Evolutionary conservation across 305 asterid species (phyloP).

Genomic region (Fraxinus angustifolia): DNA sequence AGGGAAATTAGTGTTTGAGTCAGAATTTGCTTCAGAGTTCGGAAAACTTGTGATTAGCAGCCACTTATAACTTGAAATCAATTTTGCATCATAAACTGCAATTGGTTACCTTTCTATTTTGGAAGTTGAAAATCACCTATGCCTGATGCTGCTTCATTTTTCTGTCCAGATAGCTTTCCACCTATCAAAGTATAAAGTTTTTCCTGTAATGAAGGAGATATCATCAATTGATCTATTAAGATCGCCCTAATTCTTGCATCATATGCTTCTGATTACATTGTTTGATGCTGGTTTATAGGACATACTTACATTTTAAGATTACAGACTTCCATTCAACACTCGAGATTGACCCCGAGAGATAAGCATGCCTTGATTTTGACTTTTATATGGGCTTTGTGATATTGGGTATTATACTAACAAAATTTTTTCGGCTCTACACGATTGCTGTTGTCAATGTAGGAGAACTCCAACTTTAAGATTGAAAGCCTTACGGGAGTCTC

Average conservation of each 20-base stretch:
- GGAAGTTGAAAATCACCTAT: slow-evolving; percentile 15
- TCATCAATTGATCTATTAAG: slow-evolving; percentile 16
- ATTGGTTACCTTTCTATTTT: slow-evolving; percentile 13
- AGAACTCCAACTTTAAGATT: slow-evolving; percentile 41
- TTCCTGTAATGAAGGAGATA: slow-evolving; percentile 17
- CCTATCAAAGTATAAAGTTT: not conserved
- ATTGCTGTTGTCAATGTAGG: slow-evolving; percentile 31
- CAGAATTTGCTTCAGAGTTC: slow-evolving; percentile 7
- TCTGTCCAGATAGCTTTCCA: not conserved
- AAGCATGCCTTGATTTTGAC: slow-evolving; percentile 40
- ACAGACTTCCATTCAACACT: slow-evolving; percentile 46
- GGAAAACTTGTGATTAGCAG: slow-evolving; percentile 3
- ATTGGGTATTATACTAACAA: slow-evolving; percentile 17
- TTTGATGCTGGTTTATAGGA: slow-evolving; percentile 44
- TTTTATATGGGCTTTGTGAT: slow-evolving; percentile 5
- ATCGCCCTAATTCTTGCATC: slow-evolving; percentile 14
- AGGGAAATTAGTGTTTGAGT: not conserved
- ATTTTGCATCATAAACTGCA: not conserved
- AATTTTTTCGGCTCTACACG: slow-evolving; percentile 23
- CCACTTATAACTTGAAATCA: slow-evolving; percentile 5
- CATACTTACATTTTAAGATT: slow-evolving; percentile 45
- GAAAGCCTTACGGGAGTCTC: slow-evolving; percentile 52
- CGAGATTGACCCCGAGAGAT: slow-evolving; percentile 48
- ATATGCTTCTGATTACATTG: slow-evolving; percentile 32
- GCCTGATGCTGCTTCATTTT: not conserved